Percentiles rank a stretch among this genome's conserved stretches.
phyloP scores from a whole-genome alignment of 2,329 filamentous ascomycete genomes.

The Arthroderma sp. region DNA sequence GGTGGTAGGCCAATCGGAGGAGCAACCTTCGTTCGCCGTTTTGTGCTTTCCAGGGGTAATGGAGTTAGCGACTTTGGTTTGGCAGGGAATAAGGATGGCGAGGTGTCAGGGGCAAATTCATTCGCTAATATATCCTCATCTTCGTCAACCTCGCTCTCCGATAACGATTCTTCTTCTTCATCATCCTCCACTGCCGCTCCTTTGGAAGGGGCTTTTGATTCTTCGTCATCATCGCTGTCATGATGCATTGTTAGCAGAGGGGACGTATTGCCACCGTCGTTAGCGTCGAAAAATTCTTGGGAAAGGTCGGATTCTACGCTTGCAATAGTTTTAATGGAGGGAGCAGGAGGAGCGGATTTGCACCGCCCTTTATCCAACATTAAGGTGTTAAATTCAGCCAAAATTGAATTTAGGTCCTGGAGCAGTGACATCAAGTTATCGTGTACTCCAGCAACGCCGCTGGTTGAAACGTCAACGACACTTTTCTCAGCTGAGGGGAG shows the following conservation, averaged over 20 bases:
- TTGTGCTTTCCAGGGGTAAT: constrained; percentile 55
- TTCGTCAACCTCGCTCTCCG: constrained; percentile 46
- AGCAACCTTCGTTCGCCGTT: constrained; percentile 57
- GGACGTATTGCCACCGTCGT: constrained; percentile 48
- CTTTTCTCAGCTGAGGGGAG: constrained; percentile 18
- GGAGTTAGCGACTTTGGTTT: constrained; percentile 66
- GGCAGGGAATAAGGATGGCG: constrained; percentile 52
- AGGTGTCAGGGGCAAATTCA: constrained; percentile 19
- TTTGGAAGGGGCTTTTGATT: constrained; percentile 42
- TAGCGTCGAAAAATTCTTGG: constrained; percentile 92
- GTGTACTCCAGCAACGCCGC: constrained; percentile 43
- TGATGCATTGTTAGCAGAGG: constrained; percentile 64
- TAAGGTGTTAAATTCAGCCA: constrained; percentile 66
- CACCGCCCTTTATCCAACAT: constrained; percentile 62
- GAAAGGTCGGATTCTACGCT: constrained; percentile 72
- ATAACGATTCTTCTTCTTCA: constrained; percentile 36
- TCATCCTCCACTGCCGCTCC: constrained; percentile 33
- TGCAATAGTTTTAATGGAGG: constrained; percentile 43
- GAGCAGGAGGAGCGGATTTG: constrained; percentile 32
- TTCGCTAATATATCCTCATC: constrained; percentile 27
- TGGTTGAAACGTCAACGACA: neutral
- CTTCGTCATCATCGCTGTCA: constrained; percentile 57
- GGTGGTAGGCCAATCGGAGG: constrained; percentile 68
- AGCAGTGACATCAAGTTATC: constrained; percentile 76
- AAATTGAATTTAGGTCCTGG: constrained; percentile 68